phyloP scores from a whole-genome alignment of 2,329 filamentous ascomycete genomes.

The Beauveria sp. region DNA sequence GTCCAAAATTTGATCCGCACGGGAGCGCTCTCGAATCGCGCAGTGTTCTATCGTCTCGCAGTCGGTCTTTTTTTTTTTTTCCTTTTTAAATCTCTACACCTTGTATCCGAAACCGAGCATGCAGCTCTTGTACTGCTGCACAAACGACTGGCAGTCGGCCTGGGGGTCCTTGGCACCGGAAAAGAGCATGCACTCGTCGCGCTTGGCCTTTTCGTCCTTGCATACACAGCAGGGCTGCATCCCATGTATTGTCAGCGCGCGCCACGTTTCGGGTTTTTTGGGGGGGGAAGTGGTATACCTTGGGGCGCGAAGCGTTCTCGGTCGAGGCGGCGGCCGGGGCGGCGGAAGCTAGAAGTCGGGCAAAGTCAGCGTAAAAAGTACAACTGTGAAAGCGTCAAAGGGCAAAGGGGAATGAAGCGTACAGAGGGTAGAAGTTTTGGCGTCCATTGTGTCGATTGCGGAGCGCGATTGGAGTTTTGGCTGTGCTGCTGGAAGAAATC shows the following conservation, averaged over 20 bases:
- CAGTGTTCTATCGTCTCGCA: background rate
- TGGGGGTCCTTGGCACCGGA: slow-evolving; percentile 76
- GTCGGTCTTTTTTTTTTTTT: slow-evolving; percentile 1
- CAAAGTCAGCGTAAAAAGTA: background rate
- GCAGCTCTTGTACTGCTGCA: slow-evolving; percentile 80
- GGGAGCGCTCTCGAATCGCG: background rate
- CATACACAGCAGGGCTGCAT: slow-evolving; percentile 91
- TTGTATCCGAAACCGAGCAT: slow-evolving; percentile 94
- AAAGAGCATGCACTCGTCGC: slow-evolving; percentile 99
- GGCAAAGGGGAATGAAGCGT: background rate
- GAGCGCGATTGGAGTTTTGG: background rate
- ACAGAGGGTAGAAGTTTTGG: slow-evolving; percentile 14
- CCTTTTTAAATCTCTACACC: slow-evolving; percentile 32
- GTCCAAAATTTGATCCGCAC: background rate
- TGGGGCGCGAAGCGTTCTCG: slow-evolving; percentile 11
- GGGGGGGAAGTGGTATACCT: background rate
- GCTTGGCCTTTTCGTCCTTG: slow-evolving; percentile 84
- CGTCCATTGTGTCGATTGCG: slow-evolving; percentile 23
- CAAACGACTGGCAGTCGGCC: slow-evolving; percentile 72
- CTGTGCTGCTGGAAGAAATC: background rate
- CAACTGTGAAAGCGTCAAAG: too few species aligned
- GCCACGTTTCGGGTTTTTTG: background rate
- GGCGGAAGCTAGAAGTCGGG: slow-evolving; percentile 5
- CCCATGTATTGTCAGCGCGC: background rate
- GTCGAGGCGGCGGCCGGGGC: slow-evolving; percentile 8